These are phyloP conservation scores for Dacryopinax primogenitus DNA, from an alignment of 768 basidiomycete genomes.

Conservation along the genomic window DNA sequence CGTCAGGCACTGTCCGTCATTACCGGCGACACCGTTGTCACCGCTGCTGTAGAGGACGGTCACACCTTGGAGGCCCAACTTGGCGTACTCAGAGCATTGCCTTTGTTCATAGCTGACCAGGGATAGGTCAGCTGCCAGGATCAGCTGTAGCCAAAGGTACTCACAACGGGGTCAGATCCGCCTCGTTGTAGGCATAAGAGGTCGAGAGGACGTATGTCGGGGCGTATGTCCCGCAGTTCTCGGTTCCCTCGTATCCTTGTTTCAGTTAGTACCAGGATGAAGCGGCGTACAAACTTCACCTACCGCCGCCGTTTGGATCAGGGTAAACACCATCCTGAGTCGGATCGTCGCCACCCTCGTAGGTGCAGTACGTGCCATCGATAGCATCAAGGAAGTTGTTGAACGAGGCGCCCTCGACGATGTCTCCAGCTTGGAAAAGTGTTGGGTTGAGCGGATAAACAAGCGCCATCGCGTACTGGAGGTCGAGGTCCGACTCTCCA, in stretches of 20 bases:
- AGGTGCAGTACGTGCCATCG: constrained; percentile 34
- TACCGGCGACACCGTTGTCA: constrained; percentile 35
- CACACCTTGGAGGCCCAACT: constrained; percentile 33
- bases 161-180: constrained; percentile 12
- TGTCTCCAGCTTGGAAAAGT: constrained; percentile 34
- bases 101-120: constrained; percentile 26
- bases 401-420: constrained; percentile 33
- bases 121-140: constrained; percentile 28
- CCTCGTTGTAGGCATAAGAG: constrained; percentile 13
- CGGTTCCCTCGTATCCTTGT: constrained; percentile 23
- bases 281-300: neutral
- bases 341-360: constrained; percentile 36
- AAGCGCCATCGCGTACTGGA: constrained; percentile 48
- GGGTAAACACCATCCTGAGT: constrained; percentile 30
- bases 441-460: constrained; percentile 28
- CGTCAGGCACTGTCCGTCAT: constrained; percentile 26
- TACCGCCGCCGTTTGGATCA: constrained; percentile 29
- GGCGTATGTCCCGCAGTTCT: constrained; percentile 29
- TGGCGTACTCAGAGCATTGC: constrained; percentile 36
- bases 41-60: constrained; percentile 19
- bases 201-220: constrained; percentile 26
- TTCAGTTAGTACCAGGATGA: neutral
- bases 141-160: constrained; percentile 25
- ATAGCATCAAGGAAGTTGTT: constrained; percentile 28
- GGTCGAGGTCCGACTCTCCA: neutral